Base-by-base conservation (phyloP, 441 rosid genomes). In the Erodium moschatum region DNA sequence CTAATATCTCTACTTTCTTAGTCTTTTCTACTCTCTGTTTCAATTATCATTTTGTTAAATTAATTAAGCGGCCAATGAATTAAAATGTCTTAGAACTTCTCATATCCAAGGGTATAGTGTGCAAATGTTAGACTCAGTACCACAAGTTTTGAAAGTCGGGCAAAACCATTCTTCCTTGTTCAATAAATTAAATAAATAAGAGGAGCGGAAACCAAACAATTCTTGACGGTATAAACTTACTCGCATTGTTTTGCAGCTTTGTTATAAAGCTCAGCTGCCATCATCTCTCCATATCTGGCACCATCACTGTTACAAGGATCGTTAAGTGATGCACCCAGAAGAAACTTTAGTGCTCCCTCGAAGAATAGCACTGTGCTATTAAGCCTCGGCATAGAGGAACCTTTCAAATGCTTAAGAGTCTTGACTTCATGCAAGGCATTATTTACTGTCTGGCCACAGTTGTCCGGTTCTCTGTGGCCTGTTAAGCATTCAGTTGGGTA, bases 241-340 rank as follows among this genome's bases (percentile, higher is more conserved):
- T 60, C 29, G 64, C 27, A 60, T 21, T 60, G 64, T 21, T 60
- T 24, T 8, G 64, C 64, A 60, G 27, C 64, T 60, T 60, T 60
- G 64, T 21, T 20, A 60, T 60, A 60, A 31, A 60, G 29, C 64
- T 60, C 64, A 20, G 64, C 64, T 10, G 64, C 64, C 21, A 13
- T 60, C 33, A 21, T 21, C 64, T 60, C 64, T 60, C 64, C n/a
- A 60, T 60, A 60, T 21, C 29, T 60, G 64, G 64, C 64, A 60
- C 29, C 31, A 21, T 60, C 64, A 20, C 33, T 60, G 33, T 60
- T 60, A 60, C 33, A 60, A 60, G 64, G 64, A 60, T 60, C 64
- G 9, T 20, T 60, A 60, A 60, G 64, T 60, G 64, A 60, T 60
- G 64, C 64, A 24, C 64, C 64, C 12, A 18, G 64, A 20, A 60